Evolutionary conservation across 768 basidiomycete species (phyloP), one percentile per base, ranked within the genome.

Genomic region (Gelatoporia subvermispora): DNA sequence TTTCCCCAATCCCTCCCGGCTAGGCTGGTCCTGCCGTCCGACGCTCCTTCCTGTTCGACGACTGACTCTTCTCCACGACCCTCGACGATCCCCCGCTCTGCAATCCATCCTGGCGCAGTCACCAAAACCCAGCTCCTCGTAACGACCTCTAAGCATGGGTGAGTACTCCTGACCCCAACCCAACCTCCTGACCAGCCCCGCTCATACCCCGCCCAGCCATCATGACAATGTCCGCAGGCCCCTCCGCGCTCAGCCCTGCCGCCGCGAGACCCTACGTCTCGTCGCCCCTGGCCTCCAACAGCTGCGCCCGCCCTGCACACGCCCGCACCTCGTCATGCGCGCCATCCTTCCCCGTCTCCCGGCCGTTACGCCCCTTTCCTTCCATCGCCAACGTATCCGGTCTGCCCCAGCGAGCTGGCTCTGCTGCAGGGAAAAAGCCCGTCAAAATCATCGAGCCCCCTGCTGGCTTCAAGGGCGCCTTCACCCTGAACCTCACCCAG

Each of bases 391-490:
- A 71, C 57, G 2, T 13, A 5, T 31, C 28, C 28, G 28, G 28
- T 31, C 4, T 45, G n/a, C 34, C 23, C 47, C 22, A 35, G 37
- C 49, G 52, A n/a, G 9, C 48, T 9, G 13, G 45, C 3, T 31
- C 49, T 20, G 51, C 61, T 5, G 64, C 59, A 47, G 66, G 60
- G 48, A 72, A 71, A 43, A 77, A 78, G 47, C 70, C 82, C 5
- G 72, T 82, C 16, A 92, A 92, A 61, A 72, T 91, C 61, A 90
- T 93, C 49, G 77, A 88, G 63, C 85, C 87, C 9, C 87, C 90
- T 22, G 74, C 81, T 60, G 81, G 85, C 63, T 80, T 79, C 66
- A 76, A 78, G 63, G 72, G 73, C 41, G 79, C 78, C 35, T 92
- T 90, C 58, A 72, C 85, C 52, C 79, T 93, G 45, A 77, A 91